Evolutionary conservation across 2,329 filamentous ascomycete species (phyloP).

Genomic region (Cladosporium sp.): DNA sequence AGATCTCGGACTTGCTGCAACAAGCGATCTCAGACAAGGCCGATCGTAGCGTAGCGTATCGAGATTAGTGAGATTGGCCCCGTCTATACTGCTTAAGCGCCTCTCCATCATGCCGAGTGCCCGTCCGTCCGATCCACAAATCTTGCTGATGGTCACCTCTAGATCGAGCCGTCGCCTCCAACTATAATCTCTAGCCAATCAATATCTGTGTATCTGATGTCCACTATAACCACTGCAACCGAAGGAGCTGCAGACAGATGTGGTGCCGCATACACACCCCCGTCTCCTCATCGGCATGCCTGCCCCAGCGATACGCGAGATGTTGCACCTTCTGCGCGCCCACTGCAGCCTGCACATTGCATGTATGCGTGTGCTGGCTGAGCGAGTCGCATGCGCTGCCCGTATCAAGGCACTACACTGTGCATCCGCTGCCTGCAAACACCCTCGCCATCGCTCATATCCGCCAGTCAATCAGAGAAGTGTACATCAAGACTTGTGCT

Average conservation of each 20-base stretch:
- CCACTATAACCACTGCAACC: background rate
- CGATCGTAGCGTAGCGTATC: conserved; percentile 16
- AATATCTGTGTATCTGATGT: rapidly evolving
- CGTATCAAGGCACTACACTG: background rate
- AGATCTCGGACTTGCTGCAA: conserved; percentile 9
- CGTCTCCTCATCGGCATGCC: conserved; percentile 1
- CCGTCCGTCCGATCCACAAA: background rate
- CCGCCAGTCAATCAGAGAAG: background rate
- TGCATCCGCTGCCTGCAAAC: background rate
- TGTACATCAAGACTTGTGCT: background rate
- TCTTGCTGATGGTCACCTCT: background rate
- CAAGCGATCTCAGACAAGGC: conserved; percentile 8
- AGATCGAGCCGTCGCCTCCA: background rate
- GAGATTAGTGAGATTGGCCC: conserved; percentile 6
- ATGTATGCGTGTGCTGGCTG: background rate
- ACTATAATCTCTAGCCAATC: background rate
- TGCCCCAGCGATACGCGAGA: conserved; percentile 13
- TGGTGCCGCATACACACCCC: background rate
- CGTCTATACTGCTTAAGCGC: background rate
- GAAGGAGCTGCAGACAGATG: background rate
- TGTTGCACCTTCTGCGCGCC: conserved; percentile 4
- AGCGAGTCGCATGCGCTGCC: background rate
- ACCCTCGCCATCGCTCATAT: background rate
- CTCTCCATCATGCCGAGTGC: background rate
- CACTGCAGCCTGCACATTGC: background rate